Base-by-base conservation (phyloP, 495 filamentous ascomycete genomes). In the Aspergillus funiculosus region DNA sequence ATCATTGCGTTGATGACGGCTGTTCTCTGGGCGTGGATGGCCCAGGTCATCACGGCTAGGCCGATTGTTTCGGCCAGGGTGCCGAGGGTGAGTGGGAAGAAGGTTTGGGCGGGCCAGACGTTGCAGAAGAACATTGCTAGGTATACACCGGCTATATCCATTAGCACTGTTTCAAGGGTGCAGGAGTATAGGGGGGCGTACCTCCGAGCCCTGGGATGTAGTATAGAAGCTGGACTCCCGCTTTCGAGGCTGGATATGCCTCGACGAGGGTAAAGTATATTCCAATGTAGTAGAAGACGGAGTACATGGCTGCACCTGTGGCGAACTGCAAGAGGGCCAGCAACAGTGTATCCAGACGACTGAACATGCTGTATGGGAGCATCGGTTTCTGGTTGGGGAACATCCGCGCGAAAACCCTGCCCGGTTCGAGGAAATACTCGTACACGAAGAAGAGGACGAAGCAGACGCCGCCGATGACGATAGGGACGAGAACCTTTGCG, bases 201-300 rank as follows among this genome's bases (percentile, higher is more conserved):
- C 63, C 61, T 50, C 60, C 70, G 11, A 72, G 34, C 14, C 70
- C 70, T 2, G 70, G 70, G 9, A 69, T 60, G 31, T 68, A 72
- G 50, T 66, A 80, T 0, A 81, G 50, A 15, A 82, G 54, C 31
- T 74, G 59, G 0, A 73, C 50, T 7, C 78, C 80, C 0, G 79
- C 71, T 14, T 67, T 53, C 13, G 66, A 64, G 7, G 78, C 56
- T 9, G 43, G 43, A 34, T 70, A 69, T 18, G 60, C 64, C 53
- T 72, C 57, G 1, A 79, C 78, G 6, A 81, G 52, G 2, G 72
- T 63, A 53, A 80, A 82, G 58, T 81, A 83, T 8, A 80, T 58
- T 24, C 71, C 70, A 52, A 81, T 72, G 49, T 79, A 82, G 56
- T 83, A 83, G 56, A 80, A 76, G 20, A 80, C 69, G 9, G 68